Percentiles rank a stretch among this genome's conserved stretches.
phyloP scores from a whole-genome alignment of 257 asterid species.

The Primulina tabacum region DNA sequence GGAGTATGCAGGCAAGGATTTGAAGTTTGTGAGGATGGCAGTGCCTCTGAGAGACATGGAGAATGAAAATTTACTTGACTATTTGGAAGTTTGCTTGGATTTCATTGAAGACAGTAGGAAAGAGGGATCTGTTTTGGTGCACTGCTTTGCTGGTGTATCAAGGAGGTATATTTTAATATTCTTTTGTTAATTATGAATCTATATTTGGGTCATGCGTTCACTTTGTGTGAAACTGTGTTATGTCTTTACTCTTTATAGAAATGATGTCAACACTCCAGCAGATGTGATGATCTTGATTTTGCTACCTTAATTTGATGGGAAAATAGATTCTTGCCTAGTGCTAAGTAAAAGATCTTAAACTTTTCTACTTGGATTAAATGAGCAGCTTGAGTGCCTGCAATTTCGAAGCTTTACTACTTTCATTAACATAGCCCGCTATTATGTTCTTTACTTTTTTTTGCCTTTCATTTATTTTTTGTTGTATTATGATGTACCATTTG shows the following conservation, averaged over 20 bases:
- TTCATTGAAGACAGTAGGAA: slow-evolving; percentile 81
- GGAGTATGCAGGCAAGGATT: slow-evolving; percentile 89
- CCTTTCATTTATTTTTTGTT: background rate
- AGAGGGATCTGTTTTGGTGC: slow-evolving; percentile 85
- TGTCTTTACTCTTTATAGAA: background rate
- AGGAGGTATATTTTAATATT: slow-evolving; percentile 59
- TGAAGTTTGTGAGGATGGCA: slow-evolving; percentile 83
- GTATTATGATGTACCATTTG: background rate
- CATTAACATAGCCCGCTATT: background rate
- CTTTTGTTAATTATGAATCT: slow-evolving; percentile 8
- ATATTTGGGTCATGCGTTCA: slow-evolving; percentile 10
- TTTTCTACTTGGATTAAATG: background rate
- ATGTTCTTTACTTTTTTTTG: no score
- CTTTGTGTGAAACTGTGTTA: slow-evolving; percentile 7
- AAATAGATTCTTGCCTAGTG: background rate
- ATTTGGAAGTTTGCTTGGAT: slow-evolving; percentile 84
- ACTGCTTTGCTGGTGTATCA: slow-evolving; percentile 98
- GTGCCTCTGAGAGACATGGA: slow-evolving; percentile 94
- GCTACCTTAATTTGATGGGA: background rate
- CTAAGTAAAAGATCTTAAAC: background rate
- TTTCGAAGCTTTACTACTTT: background rate
- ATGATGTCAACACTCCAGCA: background rate
- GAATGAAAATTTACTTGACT: slow-evolving; percentile 75
- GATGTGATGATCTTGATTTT: background rate
- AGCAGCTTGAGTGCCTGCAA: background rate